Conservation (phyloP, 306 rosid genomes). For the Vicia villosa region DNA sequence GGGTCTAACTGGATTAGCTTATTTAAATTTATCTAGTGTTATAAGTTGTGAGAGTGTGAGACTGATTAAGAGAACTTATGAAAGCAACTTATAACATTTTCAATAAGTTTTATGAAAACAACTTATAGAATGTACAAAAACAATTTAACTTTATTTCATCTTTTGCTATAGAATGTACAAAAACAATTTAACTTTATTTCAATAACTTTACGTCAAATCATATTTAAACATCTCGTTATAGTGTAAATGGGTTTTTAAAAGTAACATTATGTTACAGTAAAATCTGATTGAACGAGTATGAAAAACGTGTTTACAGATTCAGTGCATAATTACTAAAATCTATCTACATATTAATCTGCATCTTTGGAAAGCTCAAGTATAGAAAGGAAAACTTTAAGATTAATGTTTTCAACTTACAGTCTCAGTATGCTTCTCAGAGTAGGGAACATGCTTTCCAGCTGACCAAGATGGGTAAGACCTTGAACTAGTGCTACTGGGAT, state of each 20-base stretch:
- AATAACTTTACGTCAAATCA: background rate
- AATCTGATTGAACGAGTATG: background rate
- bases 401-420: slow-evolving; percentile 55
- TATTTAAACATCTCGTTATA: background rate
- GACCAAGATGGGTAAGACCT: slow-evolving; percentile 70
- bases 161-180: too few species aligned
- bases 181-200: too few species aligned
- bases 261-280: background rate
- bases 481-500: slow-evolving; percentile 80
- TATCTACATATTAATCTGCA: background rate
- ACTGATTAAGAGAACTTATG: too few species aligned
- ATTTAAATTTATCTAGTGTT: too few species aligned
- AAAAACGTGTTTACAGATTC: background rate
- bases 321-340: background rate
- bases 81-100: too few species aligned
- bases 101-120: too few species aligned
- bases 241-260: background rate
- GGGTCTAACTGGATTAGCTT: too few species aligned
- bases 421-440: slow-evolving; percentile 53
- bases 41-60: too few species aligned
- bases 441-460: slow-evolving; percentile 74
- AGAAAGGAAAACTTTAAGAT: slow-evolving; percentile 15
- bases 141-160: too few species aligned
- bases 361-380: background rate
- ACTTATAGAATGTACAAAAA: too few species aligned